Evolutionary conservation across 257 asterid species (phyloP).

Genomic region (Forsythia suspensa): DNA sequence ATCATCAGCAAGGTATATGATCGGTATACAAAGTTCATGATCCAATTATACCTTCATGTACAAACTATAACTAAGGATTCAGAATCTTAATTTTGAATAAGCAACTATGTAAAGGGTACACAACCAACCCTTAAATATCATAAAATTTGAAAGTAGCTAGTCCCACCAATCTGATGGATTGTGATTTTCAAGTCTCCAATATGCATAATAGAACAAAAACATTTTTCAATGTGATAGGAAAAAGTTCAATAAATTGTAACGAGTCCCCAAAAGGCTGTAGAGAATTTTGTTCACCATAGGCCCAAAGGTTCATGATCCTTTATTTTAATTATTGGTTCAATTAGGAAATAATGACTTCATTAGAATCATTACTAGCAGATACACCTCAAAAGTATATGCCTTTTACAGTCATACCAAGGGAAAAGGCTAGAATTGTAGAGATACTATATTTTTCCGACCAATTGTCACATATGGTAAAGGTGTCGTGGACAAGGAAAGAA

Average conservation of each 20-base stretch:
- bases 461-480: neutral
- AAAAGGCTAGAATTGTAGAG: neutral
- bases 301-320: neutral
- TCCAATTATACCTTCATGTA: no score
- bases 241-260: neutral
- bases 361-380: neutral
- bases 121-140: no score
- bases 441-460: neutral
- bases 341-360: neutral
- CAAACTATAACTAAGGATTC: no score
- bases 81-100: no score
- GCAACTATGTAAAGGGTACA: no score
- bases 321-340: neutral
- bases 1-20: no score
- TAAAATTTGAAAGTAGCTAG: no score
- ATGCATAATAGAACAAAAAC: neutral
- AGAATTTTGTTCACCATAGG: neutral
- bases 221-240: constrained; percentile 7
- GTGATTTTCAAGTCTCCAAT: no score
- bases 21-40: no score
- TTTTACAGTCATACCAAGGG: neutral
- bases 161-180: no score
- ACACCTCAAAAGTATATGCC: neutral
- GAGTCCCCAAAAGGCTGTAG: neutral
- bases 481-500: neutral